These are phyloP conservation scores for Crithidia sp. DNA, from an alignment of 208 protist genomes.

Conservation along the genomic window DNA sequence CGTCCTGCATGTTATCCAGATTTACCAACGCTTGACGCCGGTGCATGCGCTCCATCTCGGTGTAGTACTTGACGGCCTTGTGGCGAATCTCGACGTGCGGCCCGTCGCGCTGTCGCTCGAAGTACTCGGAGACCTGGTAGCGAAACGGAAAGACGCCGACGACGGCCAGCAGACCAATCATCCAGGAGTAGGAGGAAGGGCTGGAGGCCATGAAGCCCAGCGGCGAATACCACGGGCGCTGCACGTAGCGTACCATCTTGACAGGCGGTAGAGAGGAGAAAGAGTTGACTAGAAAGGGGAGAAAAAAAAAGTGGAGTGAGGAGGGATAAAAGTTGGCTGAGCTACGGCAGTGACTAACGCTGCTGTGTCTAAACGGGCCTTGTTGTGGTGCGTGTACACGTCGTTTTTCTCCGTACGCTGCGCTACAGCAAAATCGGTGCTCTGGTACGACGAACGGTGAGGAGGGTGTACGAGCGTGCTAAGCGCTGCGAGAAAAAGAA, in stretches of 20 bases:
- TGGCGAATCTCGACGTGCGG: slow-evolving; percentile 77
- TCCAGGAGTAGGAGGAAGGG: slow-evolving; percentile 62
- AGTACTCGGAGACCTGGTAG: slow-evolving; percentile 87
- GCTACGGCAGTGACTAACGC: too few species aligned
- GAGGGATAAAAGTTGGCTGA: too few species aligned
- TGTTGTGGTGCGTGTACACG: too few species aligned
- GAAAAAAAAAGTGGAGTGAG: too few species aligned
- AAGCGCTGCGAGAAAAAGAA: too few species aligned
- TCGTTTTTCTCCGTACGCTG: too few species aligned
- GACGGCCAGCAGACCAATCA: slow-evolving; percentile 46
- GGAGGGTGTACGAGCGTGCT: too few species aligned
- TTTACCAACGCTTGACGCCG: slow-evolving; percentile 84
- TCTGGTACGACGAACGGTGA: too few species aligned
- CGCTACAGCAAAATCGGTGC: too few species aligned
- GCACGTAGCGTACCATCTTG: slow-evolving; percentile 85
- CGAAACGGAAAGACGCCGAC: slow-evolving; percentile 66
- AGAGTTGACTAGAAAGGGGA: too few species aligned
- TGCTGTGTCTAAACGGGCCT: too few species aligned
- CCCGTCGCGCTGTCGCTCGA: slow-evolving; percentile 80
- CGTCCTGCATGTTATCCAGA: slow-evolving; percentile 71
- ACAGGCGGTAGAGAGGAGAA: too few species aligned
- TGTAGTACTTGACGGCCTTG: slow-evolving; percentile 86
- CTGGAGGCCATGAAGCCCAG: slow-evolving; percentile 83
- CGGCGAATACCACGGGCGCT: slow-evolving; percentile 86
- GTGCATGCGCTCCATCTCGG: slow-evolving; percentile 89